phyloP scores from a whole-genome alignment of 208 protist genomes.

The Trichomonas vaginalis region DNA sequence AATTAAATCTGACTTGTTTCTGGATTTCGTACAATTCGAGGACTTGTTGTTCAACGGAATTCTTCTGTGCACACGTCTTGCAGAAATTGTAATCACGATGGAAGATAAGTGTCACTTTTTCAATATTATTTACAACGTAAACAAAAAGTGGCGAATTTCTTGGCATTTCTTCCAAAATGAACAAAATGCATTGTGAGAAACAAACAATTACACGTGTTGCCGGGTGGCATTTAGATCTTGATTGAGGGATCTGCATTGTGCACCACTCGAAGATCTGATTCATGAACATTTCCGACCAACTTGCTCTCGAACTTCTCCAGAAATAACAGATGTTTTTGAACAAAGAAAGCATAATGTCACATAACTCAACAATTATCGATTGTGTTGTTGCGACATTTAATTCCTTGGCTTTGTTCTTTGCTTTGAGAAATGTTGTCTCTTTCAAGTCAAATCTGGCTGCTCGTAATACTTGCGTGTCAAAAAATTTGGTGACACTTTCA shows the following conservation, averaged over 20 bases:
- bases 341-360: neutral
- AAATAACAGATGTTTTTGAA: neutral
- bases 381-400: neutral
- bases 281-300: neutral
- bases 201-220: neutral
- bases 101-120: neutral
- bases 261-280: neutral
- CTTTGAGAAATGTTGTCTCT: neutral
- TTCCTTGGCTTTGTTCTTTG: neutral
- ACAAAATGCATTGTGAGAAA: neutral
- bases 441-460: neutral
- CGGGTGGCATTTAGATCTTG: neutral
- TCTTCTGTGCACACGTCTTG: neutral
- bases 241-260: neutral
- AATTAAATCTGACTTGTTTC: neutral
- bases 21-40: neutral
- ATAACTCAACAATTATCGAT: neutral
- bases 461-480: neutral
- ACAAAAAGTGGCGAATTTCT: neutral
- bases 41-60: neutral
- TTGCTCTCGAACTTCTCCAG: neutral
- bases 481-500: neutral
- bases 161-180: neutral
- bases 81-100: neutral
- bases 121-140: neutral